Evolutionary conservation across 768 basidiomycete genomes (phyloP).

Genomic region (Wakefieldia striispora): DNA sequence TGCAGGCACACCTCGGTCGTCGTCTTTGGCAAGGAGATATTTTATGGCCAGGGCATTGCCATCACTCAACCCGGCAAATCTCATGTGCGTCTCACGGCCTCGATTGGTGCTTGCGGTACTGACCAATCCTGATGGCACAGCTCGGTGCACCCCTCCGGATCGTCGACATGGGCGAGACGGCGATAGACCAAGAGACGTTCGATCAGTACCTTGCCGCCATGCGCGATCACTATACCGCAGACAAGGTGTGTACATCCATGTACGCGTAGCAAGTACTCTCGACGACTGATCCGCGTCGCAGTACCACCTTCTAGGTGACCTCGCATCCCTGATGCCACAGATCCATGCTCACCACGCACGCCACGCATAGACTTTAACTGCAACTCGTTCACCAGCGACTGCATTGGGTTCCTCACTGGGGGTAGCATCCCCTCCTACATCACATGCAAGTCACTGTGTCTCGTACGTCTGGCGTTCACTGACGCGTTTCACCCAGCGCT

Average conservation of each 20-base stretch:
- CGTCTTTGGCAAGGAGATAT: conserved; percentile 80
- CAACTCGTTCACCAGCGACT: conserved; percentile 91
- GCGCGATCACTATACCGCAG: conserved; percentile 79
- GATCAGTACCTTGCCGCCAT: conserved; percentile 79
- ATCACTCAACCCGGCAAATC: conserved; percentile 74
- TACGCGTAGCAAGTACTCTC: neutral
- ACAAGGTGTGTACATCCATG: conserved; percentile 57
- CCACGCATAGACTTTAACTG: conserved; percentile 85
- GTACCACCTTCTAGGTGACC: conserved; percentile 82
- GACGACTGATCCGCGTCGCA: conserved; percentile 26
- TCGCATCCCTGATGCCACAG: neutral
- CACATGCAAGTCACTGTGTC: conserved; percentile 47
- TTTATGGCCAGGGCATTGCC: conserved; percentile 86
- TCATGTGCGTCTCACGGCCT: conserved; percentile 53
- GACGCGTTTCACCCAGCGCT: conserved; percentile 47
- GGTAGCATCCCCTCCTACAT: conserved; percentile 78
- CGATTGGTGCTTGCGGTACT: neutral
- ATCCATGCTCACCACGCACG: neutral
- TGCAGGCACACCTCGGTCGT: conserved; percentile 91
- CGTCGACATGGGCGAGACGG: conserved; percentile 75
- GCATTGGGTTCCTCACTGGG: conserved; percentile 84
- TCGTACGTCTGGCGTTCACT: neutral
- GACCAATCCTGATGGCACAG: conserved; percentile 34
- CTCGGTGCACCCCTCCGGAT: conserved; percentile 72
- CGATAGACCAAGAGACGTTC: conserved; percentile 82